phyloP scores from a whole-genome alignment of 2,329 filamentous ascomycete species.

The Apiospora malaysiana region DNA sequence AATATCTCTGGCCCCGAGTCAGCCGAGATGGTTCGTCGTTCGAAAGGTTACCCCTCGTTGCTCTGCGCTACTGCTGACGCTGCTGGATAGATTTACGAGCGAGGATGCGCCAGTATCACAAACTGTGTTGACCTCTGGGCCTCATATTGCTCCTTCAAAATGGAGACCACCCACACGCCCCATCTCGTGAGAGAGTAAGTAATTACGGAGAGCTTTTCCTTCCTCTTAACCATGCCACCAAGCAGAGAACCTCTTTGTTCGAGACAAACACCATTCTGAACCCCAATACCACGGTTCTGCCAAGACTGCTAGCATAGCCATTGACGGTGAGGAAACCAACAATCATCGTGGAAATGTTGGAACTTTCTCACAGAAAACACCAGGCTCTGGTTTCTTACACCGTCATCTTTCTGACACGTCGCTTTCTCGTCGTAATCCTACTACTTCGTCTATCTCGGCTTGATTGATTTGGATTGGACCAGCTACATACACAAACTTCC shows the following conservation, averaged over 20 bases:
- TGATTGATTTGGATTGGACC: slow-evolving; percentile 52
- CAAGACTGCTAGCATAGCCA: slow-evolving; percentile 42
- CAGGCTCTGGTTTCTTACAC: slow-evolving; percentile 61
- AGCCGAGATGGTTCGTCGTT: slow-evolving; percentile 79
- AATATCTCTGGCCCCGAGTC: slow-evolving; percentile 96
- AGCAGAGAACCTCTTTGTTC: slow-evolving; percentile 44
- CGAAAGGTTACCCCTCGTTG: background rate
- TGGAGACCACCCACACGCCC: slow-evolving; percentile 93
- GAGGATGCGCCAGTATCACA: slow-evolving; percentile 89
- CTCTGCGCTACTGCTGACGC: slow-evolving; percentile 31
- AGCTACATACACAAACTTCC: slow-evolving; percentile 59
- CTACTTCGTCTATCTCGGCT: slow-evolving; percentile 38
- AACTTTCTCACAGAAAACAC: slow-evolving; percentile 70
- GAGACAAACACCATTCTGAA: slow-evolving; percentile 33
- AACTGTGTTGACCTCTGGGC: slow-evolving; percentile 97
- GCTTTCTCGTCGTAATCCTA: slow-evolving; percentile 50
- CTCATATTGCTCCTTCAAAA: slow-evolving; percentile 97
- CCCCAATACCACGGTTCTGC: slow-evolving; percentile 39
- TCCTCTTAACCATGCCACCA: slow-evolving; percentile 65
- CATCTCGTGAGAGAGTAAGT: slow-evolving; percentile 99
- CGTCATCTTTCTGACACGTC: slow-evolving; percentile 44
- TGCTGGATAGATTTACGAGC: slow-evolving; percentile 79
- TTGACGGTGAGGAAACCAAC: slow-evolving; percentile 74
- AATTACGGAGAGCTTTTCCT: slow-evolving; percentile 65
- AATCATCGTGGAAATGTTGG: slow-evolving; percentile 56